Base-by-base conservation (phyloP, 768 basidiomycete genomes). In the Filobasidium wieringae region DNA sequence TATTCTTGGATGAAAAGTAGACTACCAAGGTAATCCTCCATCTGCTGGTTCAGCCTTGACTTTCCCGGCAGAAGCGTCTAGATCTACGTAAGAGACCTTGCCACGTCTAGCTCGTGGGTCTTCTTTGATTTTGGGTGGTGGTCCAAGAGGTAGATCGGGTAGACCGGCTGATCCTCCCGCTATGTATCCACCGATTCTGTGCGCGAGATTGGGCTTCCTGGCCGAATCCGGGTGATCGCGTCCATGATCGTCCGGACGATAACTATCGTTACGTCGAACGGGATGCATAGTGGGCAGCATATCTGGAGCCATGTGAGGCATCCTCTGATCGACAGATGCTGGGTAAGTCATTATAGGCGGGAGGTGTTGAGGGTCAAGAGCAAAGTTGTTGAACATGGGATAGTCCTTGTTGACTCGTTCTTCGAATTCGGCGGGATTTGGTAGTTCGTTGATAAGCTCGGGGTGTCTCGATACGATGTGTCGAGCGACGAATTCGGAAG, bases 401-500 rank as follows among this genome's bases (percentile, higher is more conserved):
- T 57, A 47, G 32, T 51, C 53, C 55, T 61, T 53, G 54, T 54
- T 54, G 36, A 30, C 22, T 26, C 22, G 30, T 53, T 24, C 22
- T 34, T 53, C 43, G 24, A 30, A 57, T 51, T 36, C 30, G 26
- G 19, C 51, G 49, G 53, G 55, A 19, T 15, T 45, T 17, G 39
- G 53, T 31, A 96, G 81, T 51, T 79, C 58, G 64, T 85, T 86
- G 58, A 92, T 81, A 15, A 88, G 77, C 60, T 95, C 88, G 11
- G 85, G 78, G 71, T 99, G 95, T 72, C 97, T 97, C 72, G 92
- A 89, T 12, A 84, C 81, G 60, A 99, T 84, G 72, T 99, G 95
- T 78, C 97, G 97, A 76, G 93, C 89, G 49, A 97, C 87, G 75
- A 96, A 99, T 26, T 91, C 83, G 32, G 87, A 86, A 4, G 91